Evolutionary conservation across 805 yeast species (phyloP), one percentile per base, ranked within the genome.

Genomic region (Saccharomycopsis guyanensis): DNA sequence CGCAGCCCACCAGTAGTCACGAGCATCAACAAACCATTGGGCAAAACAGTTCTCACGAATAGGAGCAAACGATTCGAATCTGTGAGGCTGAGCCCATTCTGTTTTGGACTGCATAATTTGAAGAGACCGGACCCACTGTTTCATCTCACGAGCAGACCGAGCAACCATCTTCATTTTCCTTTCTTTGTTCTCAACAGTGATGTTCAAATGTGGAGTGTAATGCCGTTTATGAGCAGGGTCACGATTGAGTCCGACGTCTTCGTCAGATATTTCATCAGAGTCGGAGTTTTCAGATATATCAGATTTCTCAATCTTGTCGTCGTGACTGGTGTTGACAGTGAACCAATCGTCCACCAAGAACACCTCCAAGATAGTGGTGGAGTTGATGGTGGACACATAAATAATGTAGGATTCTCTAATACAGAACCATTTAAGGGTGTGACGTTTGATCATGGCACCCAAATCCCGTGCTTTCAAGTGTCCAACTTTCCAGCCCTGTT

Each of bases 1-100:
- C 2, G 88, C 80, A 1, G 97, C 94, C 97, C 97, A 93, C 68
- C 87, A 83, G 62, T 93, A 86, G 63, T 93, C 99, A 57, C 99
- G 72, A 3, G 84, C 95, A 64, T 93, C 99, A 3, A 93, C 97
- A 66, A 93, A 81, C 93, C 95, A 91, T 61, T 93, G 96, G 10
- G 96, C 96, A 66, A 77, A 85, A 48, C 86, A 86, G 54, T 87
- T 78, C 19, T 78, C 63, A 54, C 99, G 69, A 0, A 91, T 78
- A 0, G 99, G 99, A 0, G 97, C 96, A 73, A 86, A 94, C 44
- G 96, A 85, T 4, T 71, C 79, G 64, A 94, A 94, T 50, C 98
- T 69, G 52, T 93, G 76, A 3, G 65, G 65, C 49, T 75, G 71
- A 0, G 87, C 66, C 96, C 97, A 93, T 1, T 73, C 64, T 0